Evolutionary conservation across 176 grass and related monocot species (phyloP).

Genomic region (Oryza brachyantha): DNA sequence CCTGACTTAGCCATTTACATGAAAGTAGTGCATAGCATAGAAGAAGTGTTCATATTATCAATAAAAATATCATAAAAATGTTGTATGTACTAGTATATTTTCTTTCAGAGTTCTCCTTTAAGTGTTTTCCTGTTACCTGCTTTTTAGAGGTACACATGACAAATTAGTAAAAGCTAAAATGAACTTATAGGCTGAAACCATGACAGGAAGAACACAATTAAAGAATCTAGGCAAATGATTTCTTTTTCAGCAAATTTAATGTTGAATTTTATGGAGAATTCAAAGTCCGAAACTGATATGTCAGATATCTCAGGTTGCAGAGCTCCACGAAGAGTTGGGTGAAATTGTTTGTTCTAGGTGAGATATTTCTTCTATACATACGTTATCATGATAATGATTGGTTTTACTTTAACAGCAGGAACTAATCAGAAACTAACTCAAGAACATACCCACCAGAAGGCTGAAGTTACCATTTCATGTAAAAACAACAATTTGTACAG

Average conservation of each 20-base stretch:
- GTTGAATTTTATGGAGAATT: background rate
- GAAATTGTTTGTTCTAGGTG: too few relatives aligned
- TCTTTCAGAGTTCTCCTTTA: too few relatives aligned
- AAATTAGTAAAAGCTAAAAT: background rate
- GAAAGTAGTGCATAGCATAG: background rate
- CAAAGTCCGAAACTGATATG: background rate
- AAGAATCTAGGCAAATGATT: background rate
- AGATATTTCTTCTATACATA: background rate
- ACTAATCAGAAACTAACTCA: background rate
- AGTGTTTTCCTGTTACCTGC: too few relatives aligned
- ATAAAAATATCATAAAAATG: background rate
- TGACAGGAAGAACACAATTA: background rate
- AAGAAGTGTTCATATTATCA: background rate
- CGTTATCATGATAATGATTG: background rate
- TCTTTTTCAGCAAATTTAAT: background rate
- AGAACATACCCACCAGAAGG: background rate
- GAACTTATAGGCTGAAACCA: background rate
- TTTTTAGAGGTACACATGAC: background rate
- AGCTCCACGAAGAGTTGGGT: background rate
- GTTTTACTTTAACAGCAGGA: background rate
- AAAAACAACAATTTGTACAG: background rate
- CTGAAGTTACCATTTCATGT: slow-evolving; percentile 7
- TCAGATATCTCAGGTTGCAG: background rate
- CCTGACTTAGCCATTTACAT: background rate
- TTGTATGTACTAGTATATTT: background rate